Evolutionary conservation across 306 rosid species (phyloP).

Genomic region (Ziziphus jujuba): DNA sequence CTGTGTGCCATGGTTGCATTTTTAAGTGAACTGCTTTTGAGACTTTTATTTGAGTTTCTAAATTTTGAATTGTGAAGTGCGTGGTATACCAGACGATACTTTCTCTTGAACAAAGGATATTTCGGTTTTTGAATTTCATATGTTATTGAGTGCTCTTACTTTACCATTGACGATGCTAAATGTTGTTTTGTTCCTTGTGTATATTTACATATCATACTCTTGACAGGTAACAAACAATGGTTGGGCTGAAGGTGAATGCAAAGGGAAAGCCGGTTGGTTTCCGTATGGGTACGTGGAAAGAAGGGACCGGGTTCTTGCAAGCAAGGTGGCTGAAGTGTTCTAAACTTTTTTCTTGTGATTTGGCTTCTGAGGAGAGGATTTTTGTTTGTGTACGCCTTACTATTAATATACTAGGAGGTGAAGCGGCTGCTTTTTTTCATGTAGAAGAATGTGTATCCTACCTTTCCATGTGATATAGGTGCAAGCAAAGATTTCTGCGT

Average conservation of each 20-base stretch:
- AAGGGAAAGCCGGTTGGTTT: slow-evolving; percentile 97
- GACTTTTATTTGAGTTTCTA: too few species aligned
- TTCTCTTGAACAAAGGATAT: too few species aligned
- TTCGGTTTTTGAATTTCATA: too few species aligned
- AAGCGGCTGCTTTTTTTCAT: slow-evolving; percentile 32
- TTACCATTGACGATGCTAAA: too few species aligned
- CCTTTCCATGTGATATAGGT: slow-evolving; percentile 40
- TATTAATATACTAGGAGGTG: slow-evolving; percentile 26
- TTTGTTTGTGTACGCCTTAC: slow-evolving; percentile 39
- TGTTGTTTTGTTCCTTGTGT: background rate
- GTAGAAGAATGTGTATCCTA: slow-evolving; percentile 13
- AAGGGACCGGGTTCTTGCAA: slow-evolving; percentile 88
- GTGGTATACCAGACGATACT: too few species aligned
- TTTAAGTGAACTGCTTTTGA: too few species aligned
- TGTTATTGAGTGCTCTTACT: too few species aligned
- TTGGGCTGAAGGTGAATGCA: slow-evolving; percentile 99
- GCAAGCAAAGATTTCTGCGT: slow-evolving; percentile 13
- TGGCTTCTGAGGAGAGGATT: slow-evolving; percentile 37
- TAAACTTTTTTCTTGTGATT: slow-evolving; percentile 33
- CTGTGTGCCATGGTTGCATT: too few species aligned
- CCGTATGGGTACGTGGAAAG: slow-evolving; percentile 89
- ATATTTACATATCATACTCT: background rate
- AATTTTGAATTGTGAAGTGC: too few species aligned
- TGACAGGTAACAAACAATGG: slow-evolving; percentile 84
- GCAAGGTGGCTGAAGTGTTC: slow-evolving; percentile 94